Conservation (phyloP, 1,284 basidiomycete species). For the Tilletia horrida region DNA sequence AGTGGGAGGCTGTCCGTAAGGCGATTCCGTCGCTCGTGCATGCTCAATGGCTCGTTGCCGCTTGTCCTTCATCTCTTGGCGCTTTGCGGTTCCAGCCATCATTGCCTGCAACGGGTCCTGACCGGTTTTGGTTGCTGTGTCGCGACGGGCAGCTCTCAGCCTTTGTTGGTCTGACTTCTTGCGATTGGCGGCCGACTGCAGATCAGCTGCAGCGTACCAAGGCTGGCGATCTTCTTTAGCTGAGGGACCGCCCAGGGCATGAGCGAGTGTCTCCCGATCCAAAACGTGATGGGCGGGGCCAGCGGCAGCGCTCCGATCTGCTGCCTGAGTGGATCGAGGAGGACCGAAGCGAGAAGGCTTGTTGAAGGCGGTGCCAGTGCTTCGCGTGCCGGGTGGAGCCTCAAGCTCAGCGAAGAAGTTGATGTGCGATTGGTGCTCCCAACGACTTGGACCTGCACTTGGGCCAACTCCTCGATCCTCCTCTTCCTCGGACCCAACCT, state of each 20-base stretch:
- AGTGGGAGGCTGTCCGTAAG: slow-evolving; percentile 2
- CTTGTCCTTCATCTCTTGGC: slow-evolving; percentile 11
- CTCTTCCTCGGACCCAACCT: slow-evolving; percentile 13
- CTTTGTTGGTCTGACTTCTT: slow-evolving; percentile 36
- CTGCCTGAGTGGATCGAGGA: neutral
- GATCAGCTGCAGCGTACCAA: slow-evolving; percentile 37
- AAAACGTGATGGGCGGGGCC: neutral
- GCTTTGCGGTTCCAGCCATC: slow-evolving; percentile 29
- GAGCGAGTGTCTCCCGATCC: slow-evolving; percentile 2
- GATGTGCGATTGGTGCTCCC: slow-evolving; percentile 25
- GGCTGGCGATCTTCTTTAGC: slow-evolving; percentile 34
- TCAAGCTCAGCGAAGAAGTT: slow-evolving; percentile 44
- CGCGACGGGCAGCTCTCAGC: slow-evolving; percentile 37
- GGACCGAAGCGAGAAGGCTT: neutral
- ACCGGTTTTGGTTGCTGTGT: slow-evolving; percentile 31
- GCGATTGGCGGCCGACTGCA: slow-evolving; percentile 34
- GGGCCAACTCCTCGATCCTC: slow-evolving; percentile 16
- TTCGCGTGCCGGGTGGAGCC: slow-evolving; percentile 29
- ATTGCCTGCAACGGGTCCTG: slow-evolving; percentile 46
- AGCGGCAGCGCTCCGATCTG: neutral
- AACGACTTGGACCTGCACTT: neutral
- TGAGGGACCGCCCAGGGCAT: slow-evolving; percentile 7
- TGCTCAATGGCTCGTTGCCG: neutral
- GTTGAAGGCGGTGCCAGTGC: too few species aligned
- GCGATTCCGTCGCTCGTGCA: neutral